Evolutionary conservation across 495 filamentous ascomycete genomes (phyloP), one percentile per base, ranked within the genome.

Genomic region (Staphylotrichum longicolle): DNA sequence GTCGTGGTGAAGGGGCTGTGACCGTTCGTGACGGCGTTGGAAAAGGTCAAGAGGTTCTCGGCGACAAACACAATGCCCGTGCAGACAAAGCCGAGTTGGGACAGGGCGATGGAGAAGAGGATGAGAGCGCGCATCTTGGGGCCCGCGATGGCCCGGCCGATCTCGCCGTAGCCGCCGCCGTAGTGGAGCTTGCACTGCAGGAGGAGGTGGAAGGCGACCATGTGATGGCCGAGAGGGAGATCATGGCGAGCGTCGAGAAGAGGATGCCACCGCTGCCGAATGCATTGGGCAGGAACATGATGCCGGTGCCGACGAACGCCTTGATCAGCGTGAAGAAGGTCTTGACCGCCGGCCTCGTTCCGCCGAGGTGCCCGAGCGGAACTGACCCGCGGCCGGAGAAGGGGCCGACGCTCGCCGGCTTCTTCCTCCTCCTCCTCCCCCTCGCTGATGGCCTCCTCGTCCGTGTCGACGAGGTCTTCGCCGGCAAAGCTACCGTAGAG

Each of bases 401-500:
- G 75, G 2, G 86, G 84, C 56, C 76, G 77, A 71, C 63, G 73
- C 62, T 82, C 80, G 27, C 52, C 37, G 11, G 58, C 59, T 7
- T 63, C 67, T 32, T 74, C 73, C 74, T 44, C 53, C 64, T 68
- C 80, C 6, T 78, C 77, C 3, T 78, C 78, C 9, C 72, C 75
- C 0, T 73, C 76, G 5, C 71, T 57, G 14, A 79, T 70, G 27
- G 76, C 79, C 53, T 88, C 86, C 42, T 86, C 82, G 55, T 86
- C 85, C 0, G 83, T 82, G 49, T 89, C 87, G 4, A 74, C 82
- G 11, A 90, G 78, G 60, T 89, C 86, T 65, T 90, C 87, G 7
- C 87, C 87, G 0, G 87, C 87, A 68, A 90, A 90, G 52, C 79
- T 82, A 0, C 86, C 87, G 68, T 89, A 90, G 6, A 89, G 70